Conservation (phyloP, 2,329 filamentous ascomycete genomes). For the Penicillium sp. region DNA sequence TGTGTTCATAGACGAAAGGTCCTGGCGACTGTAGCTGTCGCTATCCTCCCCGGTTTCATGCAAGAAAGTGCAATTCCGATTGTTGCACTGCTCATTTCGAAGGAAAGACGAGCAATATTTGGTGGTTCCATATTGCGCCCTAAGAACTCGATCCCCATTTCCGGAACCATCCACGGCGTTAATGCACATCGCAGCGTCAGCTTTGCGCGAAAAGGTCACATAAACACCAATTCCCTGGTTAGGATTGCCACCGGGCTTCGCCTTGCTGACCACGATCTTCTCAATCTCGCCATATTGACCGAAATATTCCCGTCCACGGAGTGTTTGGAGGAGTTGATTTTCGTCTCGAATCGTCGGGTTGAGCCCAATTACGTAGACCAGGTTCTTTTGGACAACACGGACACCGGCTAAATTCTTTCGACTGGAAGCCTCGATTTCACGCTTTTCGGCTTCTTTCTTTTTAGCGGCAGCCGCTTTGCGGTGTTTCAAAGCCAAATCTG, state of each 20-base stretch:
- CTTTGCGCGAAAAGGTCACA: constrained; percentile 92
- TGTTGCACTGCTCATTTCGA: constrained; percentile 89
- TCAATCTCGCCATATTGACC: constrained; percentile 98
- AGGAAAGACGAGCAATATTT: constrained; percentile 99
- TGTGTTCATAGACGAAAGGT: constrained; percentile 91
- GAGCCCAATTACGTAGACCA: constrained; percentile 95
- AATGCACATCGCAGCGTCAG: constrained; percentile 88
- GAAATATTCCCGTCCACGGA: constrained; percentile 90
- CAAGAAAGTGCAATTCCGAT: constrained; percentile 95
- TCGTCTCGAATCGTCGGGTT: constrained; percentile 91
- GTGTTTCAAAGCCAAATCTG: constrained; percentile 63
- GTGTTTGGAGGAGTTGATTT: constrained; percentile 76
- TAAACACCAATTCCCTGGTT: constrained; percentile 94
- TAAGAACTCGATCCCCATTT: constrained; percentile 81
- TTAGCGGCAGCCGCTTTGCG: constrained; percentile 87
- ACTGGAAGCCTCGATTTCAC: constrained; percentile 91
- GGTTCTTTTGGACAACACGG: constrained; percentile 94
- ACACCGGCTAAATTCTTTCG: constrained; percentile 95
- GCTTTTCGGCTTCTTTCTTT: constrained; percentile 94
- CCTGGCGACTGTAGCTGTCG: constrained; percentile 92
- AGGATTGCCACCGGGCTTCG: constrained; percentile 68
- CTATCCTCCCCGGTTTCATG: constrained; percentile 98
- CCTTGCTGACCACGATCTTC: constrained; percentile 97
- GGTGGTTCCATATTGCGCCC: constrained; percentile 80
- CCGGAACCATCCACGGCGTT: constrained; percentile 86